phyloP scores from a whole-genome alignment of 768 basidiomycete genomes.

The Suillus placidus region DNA sequence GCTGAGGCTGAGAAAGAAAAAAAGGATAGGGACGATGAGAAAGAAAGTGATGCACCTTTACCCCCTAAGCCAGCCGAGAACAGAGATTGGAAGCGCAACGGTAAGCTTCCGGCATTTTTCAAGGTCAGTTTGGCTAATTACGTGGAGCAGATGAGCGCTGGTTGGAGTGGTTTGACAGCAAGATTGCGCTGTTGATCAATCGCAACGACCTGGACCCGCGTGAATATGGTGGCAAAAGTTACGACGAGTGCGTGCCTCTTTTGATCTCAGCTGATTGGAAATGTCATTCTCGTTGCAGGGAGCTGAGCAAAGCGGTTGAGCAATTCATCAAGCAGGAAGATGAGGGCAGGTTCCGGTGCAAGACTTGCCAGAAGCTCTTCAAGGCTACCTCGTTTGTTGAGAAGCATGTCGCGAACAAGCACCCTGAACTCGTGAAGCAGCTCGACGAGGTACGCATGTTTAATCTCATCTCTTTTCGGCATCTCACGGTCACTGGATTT shows the following conservation, averaged over 20 bases:
- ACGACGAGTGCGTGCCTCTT: conserved; percentile 73
- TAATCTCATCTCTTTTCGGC: conserved; percentile 12
- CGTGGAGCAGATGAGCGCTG: conserved; percentile 74
- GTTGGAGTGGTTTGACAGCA: conserved; percentile 87
- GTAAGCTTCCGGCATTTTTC: conserved; percentile 40
- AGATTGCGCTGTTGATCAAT: conserved; percentile 80
- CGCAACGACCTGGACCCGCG: conserved; percentile 80
- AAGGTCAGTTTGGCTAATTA: conserved; percentile 16
- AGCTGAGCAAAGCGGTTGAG: conserved; percentile 76
- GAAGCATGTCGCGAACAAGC: conserved; percentile 96
- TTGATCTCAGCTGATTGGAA: conserved; percentile 11
- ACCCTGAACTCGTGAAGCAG: conserved; percentile 78
- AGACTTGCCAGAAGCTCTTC: conserved; percentile 96
- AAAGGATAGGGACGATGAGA: conserved; percentile 51
- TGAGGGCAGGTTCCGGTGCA: conserved; percentile 96
- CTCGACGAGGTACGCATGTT: conserved; percentile 75
- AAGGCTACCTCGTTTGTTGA: conserved; percentile 96
- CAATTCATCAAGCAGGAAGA: conserved; percentile 92
- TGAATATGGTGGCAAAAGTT: conserved; percentile 87
- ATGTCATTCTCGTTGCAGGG: conserved; percentile 50
- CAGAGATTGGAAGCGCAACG: conserved; percentile 65
- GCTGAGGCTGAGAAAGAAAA: conserved; percentile 47
- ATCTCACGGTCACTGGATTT: conserved; percentile 23
- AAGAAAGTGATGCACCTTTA: conserved; percentile 38
- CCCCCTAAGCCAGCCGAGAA: conserved; percentile 42